Conservation (phyloP, 1,284 basidiomycete species). For the Puccinia novopanici region DNA sequence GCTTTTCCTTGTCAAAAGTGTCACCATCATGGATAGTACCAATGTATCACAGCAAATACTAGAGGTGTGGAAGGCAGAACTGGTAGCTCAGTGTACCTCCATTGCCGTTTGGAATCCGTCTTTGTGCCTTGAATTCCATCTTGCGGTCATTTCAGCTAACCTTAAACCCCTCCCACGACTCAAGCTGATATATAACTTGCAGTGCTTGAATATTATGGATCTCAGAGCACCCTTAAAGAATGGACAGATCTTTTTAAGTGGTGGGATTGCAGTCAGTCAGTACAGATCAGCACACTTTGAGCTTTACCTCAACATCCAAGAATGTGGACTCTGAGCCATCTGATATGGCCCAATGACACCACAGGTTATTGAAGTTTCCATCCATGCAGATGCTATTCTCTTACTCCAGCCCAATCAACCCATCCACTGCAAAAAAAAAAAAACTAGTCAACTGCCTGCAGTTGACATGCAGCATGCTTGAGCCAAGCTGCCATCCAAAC, state of each 20-base stretch:
- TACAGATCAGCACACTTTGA: slow-evolving; percentile 41
- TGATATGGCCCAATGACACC: neutral
- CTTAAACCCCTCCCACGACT: slow-evolving; percentile 33
- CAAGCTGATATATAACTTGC: slow-evolving; percentile 28
- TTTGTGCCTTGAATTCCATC: slow-evolving; percentile 27
- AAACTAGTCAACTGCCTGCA: no score
- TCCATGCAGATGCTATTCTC: slow-evolving; percentile 25
- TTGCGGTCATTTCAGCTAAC: slow-evolving; percentile 15
- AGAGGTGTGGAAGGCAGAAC: slow-evolving; percentile 27
- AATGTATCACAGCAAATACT: slow-evolving; percentile 33
- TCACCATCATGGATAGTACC: slow-evolving; percentile 28
- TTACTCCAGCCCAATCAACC: neutral
- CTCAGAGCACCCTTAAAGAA: slow-evolving; percentile 16
- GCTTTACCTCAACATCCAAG: slow-evolving; percentile 38
- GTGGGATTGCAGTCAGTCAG: slow-evolving; percentile 16
- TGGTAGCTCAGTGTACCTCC: neutral
- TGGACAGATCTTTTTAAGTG: neutral
- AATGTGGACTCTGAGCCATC: neutral
- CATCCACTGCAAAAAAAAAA: no score
- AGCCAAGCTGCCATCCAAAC: no score
- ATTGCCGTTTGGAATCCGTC: slow-evolving; percentile 10
- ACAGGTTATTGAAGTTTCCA: slow-evolving; percentile 29
- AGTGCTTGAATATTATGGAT: slow-evolving; percentile 16
- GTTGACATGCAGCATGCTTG: no score
- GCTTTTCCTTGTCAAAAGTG: no score